Conservation (phyloP, 768 basidiomycete species). For the Suillus alpinus region DNA sequence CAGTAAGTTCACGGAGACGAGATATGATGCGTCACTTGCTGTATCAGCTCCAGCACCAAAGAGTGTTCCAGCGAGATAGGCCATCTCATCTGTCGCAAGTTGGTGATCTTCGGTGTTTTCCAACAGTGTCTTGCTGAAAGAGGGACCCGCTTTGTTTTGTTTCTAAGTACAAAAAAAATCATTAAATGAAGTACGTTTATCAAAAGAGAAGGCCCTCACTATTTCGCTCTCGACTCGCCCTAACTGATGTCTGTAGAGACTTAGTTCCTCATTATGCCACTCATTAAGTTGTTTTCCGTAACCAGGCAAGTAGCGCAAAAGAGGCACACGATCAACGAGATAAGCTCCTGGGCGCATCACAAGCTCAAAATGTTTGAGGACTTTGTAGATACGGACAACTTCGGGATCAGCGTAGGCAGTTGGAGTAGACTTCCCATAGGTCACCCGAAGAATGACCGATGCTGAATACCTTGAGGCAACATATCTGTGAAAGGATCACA, state of each 20-base stretch:
- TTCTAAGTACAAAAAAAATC: not conserved
- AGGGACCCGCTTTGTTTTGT: conserved; percentile 1
- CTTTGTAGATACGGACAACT: conserved; percentile 16
- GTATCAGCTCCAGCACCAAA: conserved; percentile 62
- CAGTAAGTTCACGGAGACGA: not conserved
- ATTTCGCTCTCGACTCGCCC: conserved; percentile 39
- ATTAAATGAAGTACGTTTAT: not conserved
- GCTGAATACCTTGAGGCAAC: conserved; percentile 8
- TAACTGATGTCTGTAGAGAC: conserved; percentile 48
- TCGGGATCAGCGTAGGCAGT: conserved; percentile 9
- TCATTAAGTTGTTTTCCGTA: conserved; percentile 51
- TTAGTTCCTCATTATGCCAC: conserved; percentile 50
- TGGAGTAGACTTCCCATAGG: conserved; percentile 15
- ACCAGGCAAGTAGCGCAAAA: conserved; percentile 46
- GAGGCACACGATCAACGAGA: conserved; percentile 50
- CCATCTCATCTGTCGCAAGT: conserved; percentile 46
- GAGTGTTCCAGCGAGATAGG: conserved; percentile 56
- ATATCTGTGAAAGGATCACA: conserved; percentile 23
- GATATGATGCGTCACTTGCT: conserved; percentile 8
- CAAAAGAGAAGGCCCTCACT: conserved; percentile 21
- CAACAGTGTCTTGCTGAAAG: conserved; percentile 51
- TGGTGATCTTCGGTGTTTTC: conserved; percentile 47
- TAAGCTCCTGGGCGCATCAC: conserved; percentile 43
- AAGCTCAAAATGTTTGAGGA: conserved; percentile 20
- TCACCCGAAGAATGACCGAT: conserved; percentile 8